phyloP scores from a whole-genome alignment of 73 alveolate genomes.

The Diophrys sp. region DNA sequence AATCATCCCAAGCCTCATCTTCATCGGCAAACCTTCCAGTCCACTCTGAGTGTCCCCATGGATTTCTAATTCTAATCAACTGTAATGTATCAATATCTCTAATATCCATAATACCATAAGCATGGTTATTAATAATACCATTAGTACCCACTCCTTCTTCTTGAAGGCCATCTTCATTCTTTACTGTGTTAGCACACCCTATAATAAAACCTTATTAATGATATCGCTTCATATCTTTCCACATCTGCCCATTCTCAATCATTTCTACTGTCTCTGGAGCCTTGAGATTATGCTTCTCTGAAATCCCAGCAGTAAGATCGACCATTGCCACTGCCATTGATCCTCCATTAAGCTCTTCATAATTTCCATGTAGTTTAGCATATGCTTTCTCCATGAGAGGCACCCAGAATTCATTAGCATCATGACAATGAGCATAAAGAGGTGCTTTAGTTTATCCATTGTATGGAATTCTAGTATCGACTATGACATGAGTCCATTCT shows the following conservation, averaged over 20 bases:
- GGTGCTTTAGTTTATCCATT: conserved; percentile 86
- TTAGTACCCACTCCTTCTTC: conserved; percentile 96
- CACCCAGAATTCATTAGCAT: conserved; percentile 98
- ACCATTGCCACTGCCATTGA: conserved; percentile 94
- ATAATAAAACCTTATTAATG: conserved; percentile 82
- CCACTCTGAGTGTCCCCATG: conserved; percentile 99
- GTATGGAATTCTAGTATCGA: conserved; percentile 94
- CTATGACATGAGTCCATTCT: conserved; percentile 95
- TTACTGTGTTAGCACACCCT: conserved; percentile 94
- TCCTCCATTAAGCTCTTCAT: conserved; percentile 92
- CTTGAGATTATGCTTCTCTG: conserved; percentile 80
- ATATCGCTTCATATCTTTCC: conserved; percentile 84
- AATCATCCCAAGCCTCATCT: conserved; percentile 99
- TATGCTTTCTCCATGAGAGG: conserved; percentile 98
- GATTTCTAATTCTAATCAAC: conserved; percentile 93
- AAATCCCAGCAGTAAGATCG: conserved; percentile 97
- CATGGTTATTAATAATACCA: conserved; percentile 92
- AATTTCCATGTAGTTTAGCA: conserved; percentile 95
- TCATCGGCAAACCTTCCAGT: conserved; percentile 97
- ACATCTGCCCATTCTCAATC: conserved; percentile 84
- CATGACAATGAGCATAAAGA: conserved; percentile 85
- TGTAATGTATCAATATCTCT: conserved; percentile 89
- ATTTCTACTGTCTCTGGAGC: conserved; percentile 83
- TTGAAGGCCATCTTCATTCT: conserved; percentile 91
- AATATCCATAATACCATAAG: conserved; percentile 94